A percentile compares a stretch with the other conserved stretches of the same genome.
These are phyloP conservation scores for Cymbopogon citratus DNA, from an alignment of 176 grass and related monocot genomes.

Conservation along the genomic window DNA sequence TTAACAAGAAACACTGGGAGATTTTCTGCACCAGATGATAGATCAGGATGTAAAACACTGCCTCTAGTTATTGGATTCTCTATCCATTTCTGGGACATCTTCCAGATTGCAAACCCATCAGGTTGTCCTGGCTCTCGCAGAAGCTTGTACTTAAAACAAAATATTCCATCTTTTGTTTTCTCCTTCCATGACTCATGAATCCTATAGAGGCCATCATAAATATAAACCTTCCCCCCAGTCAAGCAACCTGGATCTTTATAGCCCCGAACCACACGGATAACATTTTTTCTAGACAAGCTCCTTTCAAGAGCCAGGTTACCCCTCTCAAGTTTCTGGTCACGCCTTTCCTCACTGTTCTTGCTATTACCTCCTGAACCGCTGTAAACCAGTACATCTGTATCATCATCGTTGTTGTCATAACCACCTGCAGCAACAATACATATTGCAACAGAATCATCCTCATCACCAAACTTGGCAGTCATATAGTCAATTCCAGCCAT, in stretches of 20 bases:
- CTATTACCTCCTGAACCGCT: constrained; percentile 75
- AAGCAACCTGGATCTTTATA: constrained; percentile 57
- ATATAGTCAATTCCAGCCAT: constrained; percentile 97
- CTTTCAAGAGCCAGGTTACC: constrained; percentile 89
- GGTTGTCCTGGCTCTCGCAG: constrained; percentile 68
- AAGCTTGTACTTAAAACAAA: constrained; percentile 87
- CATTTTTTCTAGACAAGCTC: constrained; percentile 65
- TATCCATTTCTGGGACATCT: constrained; percentile 75
- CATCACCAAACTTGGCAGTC: constrained; percentile 50
- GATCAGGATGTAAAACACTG: constrained; percentile 61
- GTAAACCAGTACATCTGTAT: constrained; percentile 68
- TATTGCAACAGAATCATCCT: constrained; percentile 76
- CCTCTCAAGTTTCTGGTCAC: constrained; percentile 84
- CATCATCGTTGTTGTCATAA: constrained; percentile 89
- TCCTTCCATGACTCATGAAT: constrained; percentile 85
- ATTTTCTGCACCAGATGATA: constrained; percentile 79
- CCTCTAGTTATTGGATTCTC: constrained; percentile 61
- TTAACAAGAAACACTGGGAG: constrained; percentile 84
- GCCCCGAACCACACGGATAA: constrained; percentile 78
- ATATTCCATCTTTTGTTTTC: constrained; percentile 56
- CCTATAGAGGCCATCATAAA: constrained; percentile 91
- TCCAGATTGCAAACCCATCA: constrained; percentile 67
- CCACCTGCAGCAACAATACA: constrained; percentile 81
- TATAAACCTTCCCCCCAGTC: constrained; percentile 74
- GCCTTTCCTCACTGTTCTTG: constrained; percentile 52